Evolutionary conservation across 179 eudicot species (phyloP), one percentile per base, ranked within the genome.

Genomic region (Drosera spatulata): DNA sequence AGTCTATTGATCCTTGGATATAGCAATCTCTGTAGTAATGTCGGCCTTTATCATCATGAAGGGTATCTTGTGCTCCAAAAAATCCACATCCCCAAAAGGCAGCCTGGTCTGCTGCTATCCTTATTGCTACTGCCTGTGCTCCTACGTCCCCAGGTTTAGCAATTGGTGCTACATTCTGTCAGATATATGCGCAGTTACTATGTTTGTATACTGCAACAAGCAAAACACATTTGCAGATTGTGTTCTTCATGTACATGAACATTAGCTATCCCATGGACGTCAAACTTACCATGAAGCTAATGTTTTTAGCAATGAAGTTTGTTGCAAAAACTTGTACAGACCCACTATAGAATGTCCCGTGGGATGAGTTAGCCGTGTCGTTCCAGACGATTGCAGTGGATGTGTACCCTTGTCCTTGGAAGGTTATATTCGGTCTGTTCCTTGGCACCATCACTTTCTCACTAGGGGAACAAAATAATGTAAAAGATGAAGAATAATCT

Each of bases 21-120:
- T 80, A 88, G 33, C 96, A 91, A 55, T 91, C 97, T 55, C 75
- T 82, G 69, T 83, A 91, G 78, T 88, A 91, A 81, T 91, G 98
- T 39, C 96, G 83, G 56, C 98, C 98, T 64, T 88, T 65, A 50
- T 91, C 96, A 41, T 91, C 98, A 42, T 85, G 95, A 59, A 91
- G 91, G 0, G 98, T 91, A 63, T 91, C 98, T 51, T 91, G 96
- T 3, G 95, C 88, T 54, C 98, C 98, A 59, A 85, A 91, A 75
- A 91, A 91, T 7, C 96, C 96, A 56, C 98, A 88, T 10, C 96
- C 95, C 96, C 95, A 91, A 56, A 91, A 91, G 10, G 96, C 84
- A 1, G 96, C 86, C 61, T 68, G 68, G 53, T 91, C 96, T 42
- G 88, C 98, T 14, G 69, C 82, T 38, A 88, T 61, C 69, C 96